Conservation (phyloP, 805 yeast species). For the Torulaspora franciscae region DNA sequence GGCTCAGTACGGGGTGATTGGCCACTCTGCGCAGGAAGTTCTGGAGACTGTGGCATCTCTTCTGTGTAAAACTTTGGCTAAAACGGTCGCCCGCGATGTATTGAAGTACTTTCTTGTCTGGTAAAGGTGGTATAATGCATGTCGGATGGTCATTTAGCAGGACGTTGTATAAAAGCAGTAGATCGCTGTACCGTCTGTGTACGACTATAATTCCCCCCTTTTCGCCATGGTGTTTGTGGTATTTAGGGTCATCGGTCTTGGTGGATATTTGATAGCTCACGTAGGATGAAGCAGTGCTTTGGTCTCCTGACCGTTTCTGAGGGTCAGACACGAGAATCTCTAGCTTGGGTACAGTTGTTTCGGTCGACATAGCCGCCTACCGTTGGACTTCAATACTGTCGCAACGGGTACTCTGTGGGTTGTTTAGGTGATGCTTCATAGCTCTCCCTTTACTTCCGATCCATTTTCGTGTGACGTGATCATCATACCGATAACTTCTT, state of each 20-base stretch:
- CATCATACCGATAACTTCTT: conserved; percentile 29
- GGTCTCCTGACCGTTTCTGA: conserved; percentile 30
- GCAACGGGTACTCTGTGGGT: neutral
- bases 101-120: conserved; percentile 86
- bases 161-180: conserved; percentile 70
- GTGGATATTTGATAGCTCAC: conserved; percentile 35
- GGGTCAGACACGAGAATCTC: conserved; percentile 35
- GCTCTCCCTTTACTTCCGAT: conserved; percentile 1
- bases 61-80: conserved; percentile 74
- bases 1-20: conserved; percentile 65
- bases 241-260: conserved; percentile 29
- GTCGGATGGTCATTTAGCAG: conserved; percentile 77
- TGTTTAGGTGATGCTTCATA: neutral
- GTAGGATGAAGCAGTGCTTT: conserved; percentile 27
- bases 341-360: conserved; percentile 1
- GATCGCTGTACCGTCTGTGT: conserved; percentile 77
- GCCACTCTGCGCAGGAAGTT: conserved; percentile 70
- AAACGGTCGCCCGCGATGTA: conserved; percentile 93
- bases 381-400: neutral
- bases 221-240: conserved; percentile 19
- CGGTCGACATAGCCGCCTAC: neutral
- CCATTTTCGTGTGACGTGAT: conserved; percentile 4
- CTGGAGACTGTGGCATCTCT: conserved; percentile 74
- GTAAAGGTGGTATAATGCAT: conserved; percentile 85
- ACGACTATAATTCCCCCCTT: conserved; percentile 28